Conservation (phyloP, 805 yeast genomes). For the Pichia paraexigua region DNA sequence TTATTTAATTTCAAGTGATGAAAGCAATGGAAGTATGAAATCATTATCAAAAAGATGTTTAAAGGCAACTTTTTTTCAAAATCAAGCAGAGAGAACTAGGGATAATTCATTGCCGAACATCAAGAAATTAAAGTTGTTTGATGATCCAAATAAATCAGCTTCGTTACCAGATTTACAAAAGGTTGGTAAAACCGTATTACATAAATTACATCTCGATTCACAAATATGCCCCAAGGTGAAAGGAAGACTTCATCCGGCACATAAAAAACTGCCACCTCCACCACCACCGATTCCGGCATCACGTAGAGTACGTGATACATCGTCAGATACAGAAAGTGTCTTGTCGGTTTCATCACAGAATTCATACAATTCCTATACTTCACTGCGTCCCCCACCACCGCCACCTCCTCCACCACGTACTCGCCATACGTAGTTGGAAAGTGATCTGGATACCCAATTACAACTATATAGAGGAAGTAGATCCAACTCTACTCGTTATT, state of each 20-base stretch:
- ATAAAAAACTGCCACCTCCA: constrained; percentile 1
- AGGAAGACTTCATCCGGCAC: not conserved
- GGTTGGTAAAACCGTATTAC: not conserved
- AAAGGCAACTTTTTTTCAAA: constrained; percentile 4
- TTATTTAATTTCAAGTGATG: constrained; percentile 36
- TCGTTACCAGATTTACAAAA: not conserved
- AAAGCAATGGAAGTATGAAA: constrained; percentile 32
- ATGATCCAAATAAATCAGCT: not conserved
- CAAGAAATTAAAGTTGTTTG: not conserved
- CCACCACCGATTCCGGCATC: not conserved
- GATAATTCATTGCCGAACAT: not conserved
- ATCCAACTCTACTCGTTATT: too few species aligned
- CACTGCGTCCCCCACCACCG: constrained; percentile 3
- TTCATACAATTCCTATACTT: not conserved
- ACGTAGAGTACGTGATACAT: not conserved
- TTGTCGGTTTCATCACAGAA: not conserved
- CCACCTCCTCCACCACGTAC: constrained; percentile 2
- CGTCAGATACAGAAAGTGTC: not conserved
- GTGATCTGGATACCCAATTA: too few species aligned
- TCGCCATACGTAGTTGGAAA: not conserved
- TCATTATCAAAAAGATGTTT: constrained; percentile 34
- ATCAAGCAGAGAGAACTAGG: too few species aligned
- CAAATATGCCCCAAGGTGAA: not conserved
- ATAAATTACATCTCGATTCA: not conserved
- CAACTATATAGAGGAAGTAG: too few species aligned